phyloP scores from a whole-genome alignment of 1,284 basidiomycete species.

The Naganishia liquefaciens region DNA sequence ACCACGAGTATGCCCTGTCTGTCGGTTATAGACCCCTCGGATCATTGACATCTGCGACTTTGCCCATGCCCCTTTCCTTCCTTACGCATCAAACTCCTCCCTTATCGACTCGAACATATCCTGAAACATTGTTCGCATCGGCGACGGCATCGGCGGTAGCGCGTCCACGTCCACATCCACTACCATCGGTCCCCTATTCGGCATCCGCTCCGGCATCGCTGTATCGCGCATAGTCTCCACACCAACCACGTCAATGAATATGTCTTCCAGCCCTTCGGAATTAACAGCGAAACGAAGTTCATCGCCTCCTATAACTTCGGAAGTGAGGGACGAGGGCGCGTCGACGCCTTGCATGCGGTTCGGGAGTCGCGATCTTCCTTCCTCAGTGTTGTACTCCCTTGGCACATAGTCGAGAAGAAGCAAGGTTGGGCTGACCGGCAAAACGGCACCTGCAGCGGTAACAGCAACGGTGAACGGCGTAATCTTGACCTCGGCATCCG shows the following conservation, averaged over 20 bases:
- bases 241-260: neutral
- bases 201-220: neutral
- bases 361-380: neutral
- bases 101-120: no score
- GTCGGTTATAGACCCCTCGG: no score
- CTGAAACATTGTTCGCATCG: no score
- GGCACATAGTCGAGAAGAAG: constrained; percentile 12
- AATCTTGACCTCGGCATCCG: constrained; percentile 1
- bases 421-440: neutral
- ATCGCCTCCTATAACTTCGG: neutral
- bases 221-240: neutral
- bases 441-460: neutral
- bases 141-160: no score
- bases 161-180: no score
- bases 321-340: no score
- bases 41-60: no score
- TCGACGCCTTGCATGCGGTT: neutral
- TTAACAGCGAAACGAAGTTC: constrained; percentile 15
- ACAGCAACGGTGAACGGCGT: constrained; percentile 8
- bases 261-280: neutral
- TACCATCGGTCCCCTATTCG: no score
- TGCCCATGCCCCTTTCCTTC: no score
- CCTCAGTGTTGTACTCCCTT: neutral
- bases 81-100: no score
- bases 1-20: no score